A percentile compares a stretch with the other conserved stretches of the same genome.
Evolutionary conservation across 2,329 filamentous ascomycete species (phyloP).

Genomic region (Sarocladium kiliense): DNA sequence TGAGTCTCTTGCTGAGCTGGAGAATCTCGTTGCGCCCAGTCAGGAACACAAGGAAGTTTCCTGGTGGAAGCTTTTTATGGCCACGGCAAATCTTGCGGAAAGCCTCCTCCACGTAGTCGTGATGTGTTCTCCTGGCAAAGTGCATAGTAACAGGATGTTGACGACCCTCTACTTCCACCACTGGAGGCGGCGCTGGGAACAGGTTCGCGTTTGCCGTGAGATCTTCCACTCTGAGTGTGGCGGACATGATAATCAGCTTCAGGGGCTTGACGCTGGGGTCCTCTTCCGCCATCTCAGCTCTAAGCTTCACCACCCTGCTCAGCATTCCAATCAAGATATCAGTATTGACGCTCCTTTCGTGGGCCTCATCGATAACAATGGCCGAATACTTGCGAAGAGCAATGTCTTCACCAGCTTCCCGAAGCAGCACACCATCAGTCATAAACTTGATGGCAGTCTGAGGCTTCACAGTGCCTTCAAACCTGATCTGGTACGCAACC

Average conservation of each 20-base stretch:
- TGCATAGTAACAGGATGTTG: constrained; percentile 89
- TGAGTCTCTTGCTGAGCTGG: constrained; percentile 74
- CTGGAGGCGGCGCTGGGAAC: constrained; percentile 72
- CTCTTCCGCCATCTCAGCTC: constrained; percentile 68
- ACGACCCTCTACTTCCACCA: constrained; percentile 85
- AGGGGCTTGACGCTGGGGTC: constrained; percentile 68
- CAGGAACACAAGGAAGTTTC: constrained; percentile 88
- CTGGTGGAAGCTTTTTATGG: constrained; percentile 83
- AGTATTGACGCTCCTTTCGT: constrained; percentile 95
- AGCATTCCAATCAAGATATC: constrained; percentile 98
- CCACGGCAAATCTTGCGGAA: constrained; percentile 83
- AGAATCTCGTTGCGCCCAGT: constrained; percentile 92
- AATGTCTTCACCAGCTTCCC: constrained; percentile 88
- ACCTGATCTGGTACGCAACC: constrained; percentile 92
- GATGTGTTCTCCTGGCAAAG: constrained; percentile 75
- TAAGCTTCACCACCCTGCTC: constrained; percentile 82
- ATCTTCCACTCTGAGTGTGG: constrained; percentile 85
- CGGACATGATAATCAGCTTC: constrained; percentile 97
- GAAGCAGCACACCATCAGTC: constrained; percentile 93
- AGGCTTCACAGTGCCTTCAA: constrained; percentile 74
- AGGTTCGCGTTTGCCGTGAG: constrained; percentile 79
- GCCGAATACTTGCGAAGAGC: constrained; percentile 84
- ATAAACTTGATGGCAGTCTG: constrained; percentile 96
- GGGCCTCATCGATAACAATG: constrained; percentile 92
- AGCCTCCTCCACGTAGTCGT: constrained; percentile 87